A percentile compares a stretch with the other conserved stretches of the same genome.
Evolutionary conservation across 2,329 filamentous ascomycete species (phyloP).

Genomic region (Claviceps lovelessii): DNA sequence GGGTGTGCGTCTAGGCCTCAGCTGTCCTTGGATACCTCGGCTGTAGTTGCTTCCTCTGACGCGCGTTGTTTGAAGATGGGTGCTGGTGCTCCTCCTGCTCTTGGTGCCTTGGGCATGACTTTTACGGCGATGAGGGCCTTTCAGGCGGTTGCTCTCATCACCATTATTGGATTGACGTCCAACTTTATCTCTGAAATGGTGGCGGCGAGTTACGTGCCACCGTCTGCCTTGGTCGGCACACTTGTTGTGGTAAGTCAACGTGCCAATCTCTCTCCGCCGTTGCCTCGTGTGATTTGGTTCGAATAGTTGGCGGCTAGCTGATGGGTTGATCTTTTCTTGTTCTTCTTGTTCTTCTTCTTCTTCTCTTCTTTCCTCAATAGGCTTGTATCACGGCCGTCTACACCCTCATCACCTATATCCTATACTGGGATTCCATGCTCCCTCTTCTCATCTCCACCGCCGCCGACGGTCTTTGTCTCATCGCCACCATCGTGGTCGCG

Average conservation of each 20-base stretch:
- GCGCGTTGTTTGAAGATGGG: constrained; percentile 24
- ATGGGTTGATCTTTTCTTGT: background rate
- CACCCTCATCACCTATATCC: constrained; percentile 64
- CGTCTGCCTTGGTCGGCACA: constrained; percentile 61
- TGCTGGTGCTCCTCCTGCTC: constrained; percentile 31
- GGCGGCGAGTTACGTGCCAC: constrained; percentile 47
- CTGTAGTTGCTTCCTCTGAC: constrained; percentile 9
- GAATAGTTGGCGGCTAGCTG: background rate
- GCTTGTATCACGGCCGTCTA: constrained; percentile 68
- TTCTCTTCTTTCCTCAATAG: constrained; percentile 28
- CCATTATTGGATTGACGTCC: constrained; percentile 64
- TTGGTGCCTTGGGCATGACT: constrained; percentile 62
- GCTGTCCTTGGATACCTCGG: constrained; percentile 26
- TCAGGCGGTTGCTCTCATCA: constrained; percentile 56
- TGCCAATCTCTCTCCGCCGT: too few species aligned
- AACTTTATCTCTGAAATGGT: constrained; percentile 74
- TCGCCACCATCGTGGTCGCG: constrained; percentile 65
- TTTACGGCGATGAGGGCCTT: constrained; percentile 62
- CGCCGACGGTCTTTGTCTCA: constrained; percentile 54
- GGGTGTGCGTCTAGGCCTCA: constrained; percentile 23
- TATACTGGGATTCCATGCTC: constrained; percentile 63
- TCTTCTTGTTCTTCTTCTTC: background rate
- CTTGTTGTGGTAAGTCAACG: constrained; percentile 56
- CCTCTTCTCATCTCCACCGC: constrained; percentile 55
- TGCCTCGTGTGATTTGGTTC: too few species aligned